These are phyloP conservation scores for Dalbergia oliveri DNA, from an alignment of 306 rosid species.

Conservation along the genomic window DNA sequence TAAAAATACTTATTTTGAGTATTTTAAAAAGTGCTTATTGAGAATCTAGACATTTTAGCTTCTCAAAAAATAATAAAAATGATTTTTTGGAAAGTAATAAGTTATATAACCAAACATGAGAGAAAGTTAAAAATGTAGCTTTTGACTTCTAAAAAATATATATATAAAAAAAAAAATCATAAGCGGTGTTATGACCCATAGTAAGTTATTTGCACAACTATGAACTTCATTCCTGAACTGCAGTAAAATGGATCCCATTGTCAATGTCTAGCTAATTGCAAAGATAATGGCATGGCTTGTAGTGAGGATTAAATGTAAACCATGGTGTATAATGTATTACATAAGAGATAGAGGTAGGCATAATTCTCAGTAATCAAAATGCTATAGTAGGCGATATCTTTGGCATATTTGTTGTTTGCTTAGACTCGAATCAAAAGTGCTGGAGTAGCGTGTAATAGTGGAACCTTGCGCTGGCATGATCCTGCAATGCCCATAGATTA, in stretches of 20 bases:
- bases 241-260: background rate
- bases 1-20: no score
- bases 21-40: no score
- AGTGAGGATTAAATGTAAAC: background rate
- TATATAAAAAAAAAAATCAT: no score
- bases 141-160: no score
- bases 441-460: background rate
- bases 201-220: background rate
- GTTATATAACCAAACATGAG: no score
- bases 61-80: no score
- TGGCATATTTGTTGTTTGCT: constrained; percentile 10
- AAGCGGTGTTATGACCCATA: no score
- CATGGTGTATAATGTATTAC: background rate
- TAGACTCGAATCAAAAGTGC: constrained; percentile 10
- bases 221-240: background rate
- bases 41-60: no score
- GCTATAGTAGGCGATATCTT: background rate
- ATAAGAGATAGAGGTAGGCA: background rate
- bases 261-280: background rate
- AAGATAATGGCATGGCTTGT: background rate
- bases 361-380: no score
- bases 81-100: no score
- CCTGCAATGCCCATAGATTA: background rate
- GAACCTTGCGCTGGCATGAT: background rate
- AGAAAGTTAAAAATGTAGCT: no score